Evolutionary conservation across 116 monocot genomes (phyloP).

Genomic region (Iris pallida): DNA sequence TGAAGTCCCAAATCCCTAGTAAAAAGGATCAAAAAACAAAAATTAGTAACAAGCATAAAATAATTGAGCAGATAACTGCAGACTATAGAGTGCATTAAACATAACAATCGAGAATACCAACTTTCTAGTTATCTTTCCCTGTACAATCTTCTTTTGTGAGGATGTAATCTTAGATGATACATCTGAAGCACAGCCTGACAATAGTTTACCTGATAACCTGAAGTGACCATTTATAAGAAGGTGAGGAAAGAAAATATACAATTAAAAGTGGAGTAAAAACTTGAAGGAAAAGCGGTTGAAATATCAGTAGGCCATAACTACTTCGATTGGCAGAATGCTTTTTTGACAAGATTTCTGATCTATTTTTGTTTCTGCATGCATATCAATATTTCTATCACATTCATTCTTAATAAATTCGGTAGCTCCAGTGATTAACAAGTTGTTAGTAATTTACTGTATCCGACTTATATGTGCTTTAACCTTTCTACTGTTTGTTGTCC

Average conservation of each 20-base stretch:
- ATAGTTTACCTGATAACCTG: conserved; percentile 25
- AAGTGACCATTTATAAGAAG: conserved; percentile 3
- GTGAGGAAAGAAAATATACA: too few species aligned
- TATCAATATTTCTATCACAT: too few species aligned
- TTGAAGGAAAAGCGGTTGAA: too few species aligned
- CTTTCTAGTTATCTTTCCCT: conserved; percentile 82
- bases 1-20: conserved; percentile 73
- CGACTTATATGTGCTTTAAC: too few species aligned
- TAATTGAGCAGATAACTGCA: neutral
- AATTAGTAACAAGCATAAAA: conserved; percentile 5
- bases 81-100: neutral
- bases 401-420: too few species aligned
- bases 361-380: too few species aligned
- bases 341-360: too few species aligned
- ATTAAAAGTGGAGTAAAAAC: neutral
- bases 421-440: too few species aligned
- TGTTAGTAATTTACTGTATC: too few species aligned
- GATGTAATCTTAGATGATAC: conserved; percentile 31
- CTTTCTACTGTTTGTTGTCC: too few species aligned
- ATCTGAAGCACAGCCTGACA: conserved; percentile 25
- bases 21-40: conserved; percentile 10
- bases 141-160: conserved; percentile 37
- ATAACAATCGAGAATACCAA: conserved; percentile 28
- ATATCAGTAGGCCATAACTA: too few species aligned
- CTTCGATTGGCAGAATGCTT: too few species aligned